Conservation (phyloP, 257 asterid species). For the Leonotis leonurus region DNA sequence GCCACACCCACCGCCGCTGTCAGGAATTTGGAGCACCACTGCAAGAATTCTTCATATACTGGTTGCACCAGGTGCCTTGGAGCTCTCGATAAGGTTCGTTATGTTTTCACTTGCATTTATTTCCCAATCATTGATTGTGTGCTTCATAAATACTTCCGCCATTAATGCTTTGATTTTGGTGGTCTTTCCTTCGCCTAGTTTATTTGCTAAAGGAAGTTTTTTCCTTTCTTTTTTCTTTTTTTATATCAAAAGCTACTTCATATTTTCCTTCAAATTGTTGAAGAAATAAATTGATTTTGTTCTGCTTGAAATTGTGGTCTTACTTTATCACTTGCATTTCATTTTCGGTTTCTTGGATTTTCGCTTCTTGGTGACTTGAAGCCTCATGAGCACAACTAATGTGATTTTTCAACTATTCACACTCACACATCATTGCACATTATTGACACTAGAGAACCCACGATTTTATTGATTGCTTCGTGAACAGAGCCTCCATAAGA, state of each 20-base stretch:
- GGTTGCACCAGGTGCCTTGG: slow-evolving; percentile 91
- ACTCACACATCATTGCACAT: too few species aligned
- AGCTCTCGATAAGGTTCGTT: slow-evolving; percentile 72
- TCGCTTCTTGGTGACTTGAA: neutral
- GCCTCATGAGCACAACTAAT: neutral
- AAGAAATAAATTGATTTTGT: too few species aligned
- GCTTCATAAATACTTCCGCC: slow-evolving; percentile 10
- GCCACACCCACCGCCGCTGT: slow-evolving; percentile 91
- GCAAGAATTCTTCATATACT: slow-evolving; percentile 67
- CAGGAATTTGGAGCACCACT: slow-evolving; percentile 62
- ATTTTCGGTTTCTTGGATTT: neutral
- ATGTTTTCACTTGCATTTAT: slow-evolving; percentile 17
- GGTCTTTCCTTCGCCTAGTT: too few species aligned
- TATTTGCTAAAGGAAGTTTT: too few species aligned
- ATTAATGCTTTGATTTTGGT: neutral
- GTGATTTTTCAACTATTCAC: neutral
- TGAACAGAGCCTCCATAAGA: slow-evolving; percentile 19
- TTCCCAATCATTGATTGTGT: slow-evolving; percentile 22
- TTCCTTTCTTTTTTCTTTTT: too few species aligned
- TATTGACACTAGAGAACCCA: neutral
- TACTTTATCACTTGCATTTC: neutral
- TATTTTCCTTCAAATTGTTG: too few species aligned
- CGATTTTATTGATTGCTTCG: slow-evolving; percentile 22
- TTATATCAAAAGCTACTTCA: too few species aligned
- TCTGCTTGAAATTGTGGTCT: too few species aligned